Percentiles rank a stretch among this genome's conserved stretches.
phyloP scores from a whole-genome alignment of 73 alveolate species.

The Paramecium primaurelia region DNA sequence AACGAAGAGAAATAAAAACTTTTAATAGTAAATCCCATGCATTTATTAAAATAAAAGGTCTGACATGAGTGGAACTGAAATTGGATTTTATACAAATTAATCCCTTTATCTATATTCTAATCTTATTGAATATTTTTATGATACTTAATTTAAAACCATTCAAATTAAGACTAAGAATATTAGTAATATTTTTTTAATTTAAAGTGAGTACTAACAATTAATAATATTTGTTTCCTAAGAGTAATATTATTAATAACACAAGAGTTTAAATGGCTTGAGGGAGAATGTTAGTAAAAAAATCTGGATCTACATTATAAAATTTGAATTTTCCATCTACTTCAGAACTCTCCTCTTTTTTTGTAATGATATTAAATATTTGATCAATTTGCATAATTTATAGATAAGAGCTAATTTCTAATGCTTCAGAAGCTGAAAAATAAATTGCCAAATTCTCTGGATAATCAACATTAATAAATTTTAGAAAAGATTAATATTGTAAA shows the following conservation, averaged over 20 bases:
- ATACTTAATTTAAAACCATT: no score
- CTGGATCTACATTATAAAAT: not conserved
- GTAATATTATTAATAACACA: not conserved
- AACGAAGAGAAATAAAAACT: no score
- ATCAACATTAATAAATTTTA: not conserved
- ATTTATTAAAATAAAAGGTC: no score
- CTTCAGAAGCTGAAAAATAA: not conserved
- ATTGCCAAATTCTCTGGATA: not conserved
- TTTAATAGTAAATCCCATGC: no score
- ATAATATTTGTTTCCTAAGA: not conserved
- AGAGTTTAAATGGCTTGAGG: not conserved
- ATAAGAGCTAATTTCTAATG: not conserved
- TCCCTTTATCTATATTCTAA: no score
- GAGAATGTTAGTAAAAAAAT: not conserved
- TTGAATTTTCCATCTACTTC: not conserved
- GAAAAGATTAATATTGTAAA: not conserved
- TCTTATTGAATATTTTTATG: no score
- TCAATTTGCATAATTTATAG: not conserved
- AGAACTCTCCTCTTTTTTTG: not conserved
- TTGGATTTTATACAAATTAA: no score
- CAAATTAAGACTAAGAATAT: not conserved
- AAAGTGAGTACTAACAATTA: not conserved
- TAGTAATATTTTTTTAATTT: not conserved
- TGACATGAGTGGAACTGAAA: no score
- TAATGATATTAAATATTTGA: not conserved